A percentile compares a stretch with the other conserved stretches of the same genome.
Evolutionary conservation across 148 eudicot species (phyloP).

Genomic region (Camellia sinensis): DNA sequence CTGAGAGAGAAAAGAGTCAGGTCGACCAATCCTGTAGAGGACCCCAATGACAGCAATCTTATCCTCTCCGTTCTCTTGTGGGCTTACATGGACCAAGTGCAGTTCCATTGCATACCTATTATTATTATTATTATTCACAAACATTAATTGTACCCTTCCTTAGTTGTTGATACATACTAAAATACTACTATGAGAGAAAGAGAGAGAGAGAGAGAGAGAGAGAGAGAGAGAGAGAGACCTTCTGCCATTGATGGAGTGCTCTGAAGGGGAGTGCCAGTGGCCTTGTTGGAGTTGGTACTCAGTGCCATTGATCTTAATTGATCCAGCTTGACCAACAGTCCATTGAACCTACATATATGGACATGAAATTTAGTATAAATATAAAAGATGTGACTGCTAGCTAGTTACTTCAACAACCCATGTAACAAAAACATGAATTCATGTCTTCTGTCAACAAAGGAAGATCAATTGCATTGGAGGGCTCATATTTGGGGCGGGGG

Average conservation of each 20-base stretch:
- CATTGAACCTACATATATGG: slow-evolving; percentile 47
- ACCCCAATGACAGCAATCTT: neutral
- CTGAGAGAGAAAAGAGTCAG: neutral
- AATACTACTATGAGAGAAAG: neutral
- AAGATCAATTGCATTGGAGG: no score
- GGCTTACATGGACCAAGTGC: slow-evolving; percentile 5
- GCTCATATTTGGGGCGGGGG: no score
- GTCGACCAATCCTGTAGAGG: slow-evolving; percentile 3
- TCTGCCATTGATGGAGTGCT: slow-evolving; percentile 53
- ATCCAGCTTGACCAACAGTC: slow-evolving; percentile 36
- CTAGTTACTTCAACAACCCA: no score
- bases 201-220: no score
- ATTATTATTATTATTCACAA: no score
- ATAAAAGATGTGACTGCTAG: no score
- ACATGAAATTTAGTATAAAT: no score
- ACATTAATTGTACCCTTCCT: no score
- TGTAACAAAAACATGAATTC: no score
- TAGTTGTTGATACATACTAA: no score
- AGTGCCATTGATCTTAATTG: slow-evolving; percentile 36
- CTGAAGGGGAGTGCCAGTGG: slow-evolving; percentile 77
- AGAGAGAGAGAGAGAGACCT: slow-evolving; percentile 27
- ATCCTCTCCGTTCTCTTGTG: neutral
- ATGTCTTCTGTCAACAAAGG: no score
- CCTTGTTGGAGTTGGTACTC: slow-evolving; percentile 35
- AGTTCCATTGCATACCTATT: neutral